Evolutionary conservation across 2,329 filamentous ascomycete species (phyloP).

Genomic region (Botrytis porri): DNA sequence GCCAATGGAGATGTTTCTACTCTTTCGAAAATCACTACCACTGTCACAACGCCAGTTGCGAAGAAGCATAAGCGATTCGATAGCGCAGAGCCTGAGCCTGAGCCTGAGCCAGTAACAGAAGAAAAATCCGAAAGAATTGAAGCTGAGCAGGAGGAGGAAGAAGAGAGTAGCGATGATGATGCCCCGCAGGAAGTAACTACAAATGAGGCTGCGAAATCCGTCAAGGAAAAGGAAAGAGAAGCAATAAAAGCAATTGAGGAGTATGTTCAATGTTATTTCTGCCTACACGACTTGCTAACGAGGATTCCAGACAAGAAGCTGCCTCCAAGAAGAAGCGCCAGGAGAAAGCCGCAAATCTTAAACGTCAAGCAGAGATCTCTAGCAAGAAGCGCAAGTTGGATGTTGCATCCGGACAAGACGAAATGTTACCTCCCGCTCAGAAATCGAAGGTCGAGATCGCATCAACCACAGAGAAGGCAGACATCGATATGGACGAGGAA

Average conservation of each 20-base stretch:
- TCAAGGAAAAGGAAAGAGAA: slow-evolving; percentile 28
- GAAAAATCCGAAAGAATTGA: slow-evolving; percentile 3
- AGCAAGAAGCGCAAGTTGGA: slow-evolving; percentile 32
- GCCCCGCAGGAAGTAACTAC: slow-evolving; percentile 35
- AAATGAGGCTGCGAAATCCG: slow-evolving; percentile 29
- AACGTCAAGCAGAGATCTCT: slow-evolving; percentile 30
- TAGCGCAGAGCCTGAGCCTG: slow-evolving; percentile 30
- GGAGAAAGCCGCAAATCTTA: slow-evolving; percentile 31
- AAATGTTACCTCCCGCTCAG: slow-evolving; percentile 13
- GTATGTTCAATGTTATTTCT: slow-evolving; percentile 24
- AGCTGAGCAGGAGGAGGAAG: slow-evolving; percentile 14
- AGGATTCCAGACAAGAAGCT: slow-evolving; percentile 28
- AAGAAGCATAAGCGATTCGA: slow-evolving; percentile 31
- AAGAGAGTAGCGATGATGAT: slow-evolving; percentile 35
- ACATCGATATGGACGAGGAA: slow-evolving; percentile 15
- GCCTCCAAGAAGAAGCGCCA: slow-evolving; percentile 35
- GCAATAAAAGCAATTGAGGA: slow-evolving; percentile 33
- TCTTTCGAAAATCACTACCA: background rate
- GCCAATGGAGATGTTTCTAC: background rate
- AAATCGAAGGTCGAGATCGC: slow-evolving; percentile 12
- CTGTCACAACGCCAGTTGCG: slow-evolving; percentile 1
- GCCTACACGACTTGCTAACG: slow-evolving; percentile 15
- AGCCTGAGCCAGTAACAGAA: slow-evolving; percentile 23
- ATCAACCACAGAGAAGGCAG: background rate
- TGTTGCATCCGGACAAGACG: slow-evolving; percentile 12